Base-by-base conservation (phyloP, 2,329 filamentous ascomycete species). In the Capronia americana region DNA sequence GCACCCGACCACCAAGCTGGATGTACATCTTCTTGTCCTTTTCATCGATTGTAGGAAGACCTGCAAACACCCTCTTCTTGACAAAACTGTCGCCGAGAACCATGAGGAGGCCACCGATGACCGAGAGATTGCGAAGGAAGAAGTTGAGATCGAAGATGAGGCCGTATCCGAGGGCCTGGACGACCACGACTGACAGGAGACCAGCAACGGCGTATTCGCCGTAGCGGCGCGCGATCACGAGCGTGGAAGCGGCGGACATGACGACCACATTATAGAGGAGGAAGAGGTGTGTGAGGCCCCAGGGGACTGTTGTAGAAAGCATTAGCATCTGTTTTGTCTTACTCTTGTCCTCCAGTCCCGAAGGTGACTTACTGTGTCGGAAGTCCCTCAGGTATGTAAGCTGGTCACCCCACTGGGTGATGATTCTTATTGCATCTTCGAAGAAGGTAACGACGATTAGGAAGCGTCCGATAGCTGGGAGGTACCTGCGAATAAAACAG, bases 11-110 rank as follows among this genome's bases (percentile, higher is more conserved):
- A 72, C 95, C 95, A 69, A 99, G 90, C 87, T 98, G 95, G 83
- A 99, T 96, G 86, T 99, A 99, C 94, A 98, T 98, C 87, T 98
- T 99, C 82, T 93, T 92, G 80, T 99, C 95, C 88, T 98, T 98
- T 85, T 99, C 95, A 78, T 98, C 95, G 61, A 99, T 87, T 79
- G 92, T 88, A 57, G 95, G 95, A 61, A 99, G 86, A 56, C 95
- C 95, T 56, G 95, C 95, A 69, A 97, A 97, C 2, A 93, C 94
- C 83, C 97, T 96, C 88, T 98, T 98, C 82, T 93, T 91, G 71
- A 97, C 93, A 93, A 94, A 98, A 65, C 92, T 96, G 82, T 99
- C 95, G 48, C 93, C 97, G 56, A 99, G 86, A 23, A 99, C 95
- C 95, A 99, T 98, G 74, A 99, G 86, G 53, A 99, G 87, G 67